Percentiles rank a stretch among this genome's conserved stretches.
phyloP scores from a whole-genome alignment of 805 yeast genomes.

The Wickerhamomyces alni region DNA sequence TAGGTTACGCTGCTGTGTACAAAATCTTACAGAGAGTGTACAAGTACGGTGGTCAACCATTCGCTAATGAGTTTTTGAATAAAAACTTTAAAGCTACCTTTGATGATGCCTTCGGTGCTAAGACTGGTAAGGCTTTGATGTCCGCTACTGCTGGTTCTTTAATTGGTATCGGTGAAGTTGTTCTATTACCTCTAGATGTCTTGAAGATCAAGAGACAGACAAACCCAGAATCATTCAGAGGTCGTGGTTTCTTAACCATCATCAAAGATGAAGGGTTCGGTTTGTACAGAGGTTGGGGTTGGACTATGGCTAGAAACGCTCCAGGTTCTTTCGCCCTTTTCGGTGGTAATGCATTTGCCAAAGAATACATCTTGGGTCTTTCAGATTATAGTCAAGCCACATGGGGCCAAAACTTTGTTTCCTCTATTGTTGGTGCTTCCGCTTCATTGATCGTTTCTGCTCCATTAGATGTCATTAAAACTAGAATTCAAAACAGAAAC shows the following conservation, averaged over 20 bases:
- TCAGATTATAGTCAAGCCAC: slow-evolving; percentile 86
- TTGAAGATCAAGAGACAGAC: slow-evolving; percentile 98
- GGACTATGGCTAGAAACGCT: slow-evolving; percentile 99
- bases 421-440: slow-evolving; percentile 94
- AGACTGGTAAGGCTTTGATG: slow-evolving; percentile 95
- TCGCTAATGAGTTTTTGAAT: slow-evolving; percentile 88
- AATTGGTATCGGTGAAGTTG: slow-evolving; percentile 97
- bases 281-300: slow-evolving; percentile 97
- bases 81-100: slow-evolving; percentile 63
- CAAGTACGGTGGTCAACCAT: slow-evolving; percentile 99
- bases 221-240: slow-evolving; percentile 98
- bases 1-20: slow-evolving; percentile 97
- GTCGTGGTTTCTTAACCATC: slow-evolving; percentile 90
- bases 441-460: slow-evolving; percentile 96
- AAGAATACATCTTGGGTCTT: slow-evolving; percentile 87
- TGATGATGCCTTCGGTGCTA: slow-evolving; percentile 78
- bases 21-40: slow-evolving; percentile 95
- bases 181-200: slow-evolving; percentile 91
- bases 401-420: slow-evolving; percentile 90
- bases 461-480: slow-evolving; percentile 96
- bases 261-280: slow-evolving; percentile 88
- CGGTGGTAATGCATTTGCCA: slow-evolving; percentile 98
- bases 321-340: slow-evolving; percentile 97
- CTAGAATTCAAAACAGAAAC: slow-evolving; percentile 95
- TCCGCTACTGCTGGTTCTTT: slow-evolving; percentile 97